Percentiles rank a stretch among this genome's conserved stretches.
Evolutionary conservation across 148 eudicot genomes (phyloP).

Genomic region (Spergularia bocconei): DNA sequence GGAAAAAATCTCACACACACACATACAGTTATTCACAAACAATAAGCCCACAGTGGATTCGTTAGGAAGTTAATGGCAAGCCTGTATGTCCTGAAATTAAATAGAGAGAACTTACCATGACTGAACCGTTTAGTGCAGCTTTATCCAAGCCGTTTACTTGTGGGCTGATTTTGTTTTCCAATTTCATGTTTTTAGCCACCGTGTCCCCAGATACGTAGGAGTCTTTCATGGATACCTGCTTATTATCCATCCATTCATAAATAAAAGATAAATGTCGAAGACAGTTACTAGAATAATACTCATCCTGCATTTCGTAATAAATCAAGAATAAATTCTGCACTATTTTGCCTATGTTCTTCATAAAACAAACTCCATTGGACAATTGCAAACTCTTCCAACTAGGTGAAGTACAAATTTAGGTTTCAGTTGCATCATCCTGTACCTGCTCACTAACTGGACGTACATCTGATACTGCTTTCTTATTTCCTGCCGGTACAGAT

Average conservation of each 20-base stretch:
- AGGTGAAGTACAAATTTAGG: neutral
- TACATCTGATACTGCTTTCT: slow-evolving; percentile 34
- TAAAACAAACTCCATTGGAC: neutral
- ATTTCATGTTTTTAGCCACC: slow-evolving; percentile 19
- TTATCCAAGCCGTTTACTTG: slow-evolving; percentile 28
- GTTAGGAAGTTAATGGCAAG: neutral
- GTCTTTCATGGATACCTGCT: slow-evolving; percentile 32
- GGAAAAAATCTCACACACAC: neutral
- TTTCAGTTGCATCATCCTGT: slow-evolving; percentile 2
- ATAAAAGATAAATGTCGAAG: neutral
- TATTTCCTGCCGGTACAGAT: slow-evolving; percentile 40
- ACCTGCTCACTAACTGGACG: slow-evolving; percentile 38
- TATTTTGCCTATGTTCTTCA: neutral
- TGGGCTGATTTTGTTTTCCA: slow-evolving; percentile 13
- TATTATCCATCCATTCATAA: slow-evolving; percentile 30
- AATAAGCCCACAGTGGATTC: neutral
- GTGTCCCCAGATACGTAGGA: slow-evolving; percentile 23
- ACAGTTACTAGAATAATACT: neutral
- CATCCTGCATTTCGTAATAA: slow-evolving; percentile 1
- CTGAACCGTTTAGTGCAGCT: slow-evolving; percentile 24
- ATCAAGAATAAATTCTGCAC: neutral
- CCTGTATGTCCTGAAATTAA: neutral
- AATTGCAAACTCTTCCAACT: neutral
- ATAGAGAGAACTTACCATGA: slow-evolving; percentile 26
- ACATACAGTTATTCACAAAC: neutral